phyloP scores from a whole-genome alignment of 2,329 filamentous ascomycete species.

The Fusarium lateritium region DNA sequence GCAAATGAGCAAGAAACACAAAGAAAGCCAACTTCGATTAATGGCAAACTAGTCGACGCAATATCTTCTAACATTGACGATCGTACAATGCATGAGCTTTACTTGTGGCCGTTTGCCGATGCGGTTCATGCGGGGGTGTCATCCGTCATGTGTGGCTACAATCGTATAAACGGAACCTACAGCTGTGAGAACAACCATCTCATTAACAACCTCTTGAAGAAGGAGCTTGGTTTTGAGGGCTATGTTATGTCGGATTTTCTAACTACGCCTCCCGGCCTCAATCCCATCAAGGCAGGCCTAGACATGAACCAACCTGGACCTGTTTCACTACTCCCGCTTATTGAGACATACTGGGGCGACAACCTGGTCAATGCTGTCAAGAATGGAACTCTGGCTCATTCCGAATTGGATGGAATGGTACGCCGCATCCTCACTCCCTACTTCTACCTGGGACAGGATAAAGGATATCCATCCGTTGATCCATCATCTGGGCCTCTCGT shows the following conservation, averaged over 20 bases:
- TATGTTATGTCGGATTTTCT: conserved; percentile 79
- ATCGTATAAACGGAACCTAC: conserved; percentile 80
- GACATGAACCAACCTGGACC: conserved; percentile 80
- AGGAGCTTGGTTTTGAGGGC: conserved; percentile 72
- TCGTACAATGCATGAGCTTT: conserved; percentile 52
- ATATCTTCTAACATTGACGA: conserved; percentile 73
- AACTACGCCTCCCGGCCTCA: conserved; percentile 76
- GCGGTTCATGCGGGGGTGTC: conserved; percentile 73
- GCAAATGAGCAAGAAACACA: conserved; percentile 82
- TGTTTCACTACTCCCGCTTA: conserved; percentile 38
- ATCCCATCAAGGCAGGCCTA: conserved; percentile 74
- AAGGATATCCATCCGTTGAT: conserved; percentile 2
- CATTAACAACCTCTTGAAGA: conserved; percentile 77
- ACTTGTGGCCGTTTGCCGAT: conserved; percentile 78
- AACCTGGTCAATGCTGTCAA: conserved; percentile 1
- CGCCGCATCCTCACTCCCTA: conserved; percentile 13
- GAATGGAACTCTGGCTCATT: conserved; percentile 1
- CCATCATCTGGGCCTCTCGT: conserved; percentile 7
- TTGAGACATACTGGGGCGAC: not conserved
- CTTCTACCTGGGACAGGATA: conserved; percentile 15
- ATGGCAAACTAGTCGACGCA: conserved; percentile 57
- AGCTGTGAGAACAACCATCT: conserved; percentile 78
- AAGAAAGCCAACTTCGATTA: conserved; percentile 71
- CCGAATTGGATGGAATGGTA: conserved; percentile 9
- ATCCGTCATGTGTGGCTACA: conserved; percentile 75